Conservation (phyloP, 2,329 filamentous ascomycete species). For the Monascus ruber region DNA sequence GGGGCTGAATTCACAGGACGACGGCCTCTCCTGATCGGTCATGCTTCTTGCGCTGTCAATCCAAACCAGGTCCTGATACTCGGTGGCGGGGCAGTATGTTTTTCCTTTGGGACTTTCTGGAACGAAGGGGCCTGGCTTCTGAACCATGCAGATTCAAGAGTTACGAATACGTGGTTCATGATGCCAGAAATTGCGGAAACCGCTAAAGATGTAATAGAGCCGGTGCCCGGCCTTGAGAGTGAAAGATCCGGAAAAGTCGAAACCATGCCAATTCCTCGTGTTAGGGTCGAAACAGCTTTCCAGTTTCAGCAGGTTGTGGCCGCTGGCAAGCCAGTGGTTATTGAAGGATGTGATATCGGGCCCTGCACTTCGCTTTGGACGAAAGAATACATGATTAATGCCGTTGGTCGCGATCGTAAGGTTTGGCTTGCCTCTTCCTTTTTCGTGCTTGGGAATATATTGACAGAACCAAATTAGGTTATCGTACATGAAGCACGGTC, state of each 20-base stretch:
- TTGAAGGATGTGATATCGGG: conserved; percentile 57
- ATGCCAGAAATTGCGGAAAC: conserved; percentile 10
- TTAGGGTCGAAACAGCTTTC: conserved; percentile 40
- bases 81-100: conserved; percentile 78
- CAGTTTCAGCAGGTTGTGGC: conserved; percentile 52
- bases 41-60: conserved; percentile 42
- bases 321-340: conserved; percentile 50
- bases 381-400: conserved; percentile 52
- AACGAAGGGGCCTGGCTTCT: conserved; percentile 50
- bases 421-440: conserved; percentile 28
- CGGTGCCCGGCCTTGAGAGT: conserved; percentile 2
- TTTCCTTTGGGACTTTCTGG: conserved; percentile 83
- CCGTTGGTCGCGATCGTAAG: conserved; percentile 50
- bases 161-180: conserved; percentile 22
- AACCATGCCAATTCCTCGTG: conserved; percentile 36
- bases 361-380: conserved; percentile 58
- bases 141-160: conserved; percentile 15
- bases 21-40: conserved; percentile 61
- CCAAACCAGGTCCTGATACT: conserved; percentile 48
- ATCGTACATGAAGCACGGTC: conserved; percentile 59
- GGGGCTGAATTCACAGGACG: conserved; percentile 20
- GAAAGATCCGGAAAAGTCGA: conserved; percentile 6
- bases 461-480: conserved; percentile 37
- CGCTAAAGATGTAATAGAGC: conserved; percentile 3
- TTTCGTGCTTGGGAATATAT: conserved; percentile 2